Percentiles rank a stretch among this genome's conserved stretches.
Evolutionary conservation across 768 basidiomycete species (phyloP).

Genomic region (Gloeostereum incarnatum): DNA sequence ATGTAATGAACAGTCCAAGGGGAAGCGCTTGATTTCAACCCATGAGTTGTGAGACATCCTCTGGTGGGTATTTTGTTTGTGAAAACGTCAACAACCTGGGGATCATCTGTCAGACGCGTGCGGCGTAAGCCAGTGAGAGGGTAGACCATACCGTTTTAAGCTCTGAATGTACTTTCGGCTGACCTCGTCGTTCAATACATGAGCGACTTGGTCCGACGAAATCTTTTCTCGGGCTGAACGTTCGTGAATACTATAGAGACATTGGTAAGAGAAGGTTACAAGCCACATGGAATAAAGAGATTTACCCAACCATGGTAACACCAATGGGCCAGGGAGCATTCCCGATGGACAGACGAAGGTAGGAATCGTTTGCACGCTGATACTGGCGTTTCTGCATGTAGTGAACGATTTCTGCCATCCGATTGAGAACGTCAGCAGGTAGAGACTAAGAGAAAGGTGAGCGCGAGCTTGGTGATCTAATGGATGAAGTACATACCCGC

Average conservation of each 20-base stretch:
- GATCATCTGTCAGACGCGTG: background rate
- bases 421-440: slow-evolving; percentile 73
- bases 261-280: background rate
- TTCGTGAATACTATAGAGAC: slow-evolving; percentile 74
- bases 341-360: slow-evolving; percentile 93
- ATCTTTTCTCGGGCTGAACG: slow-evolving; percentile 98
- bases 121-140: background rate
- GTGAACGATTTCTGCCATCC: slow-evolving; percentile 91
- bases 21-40: slow-evolving; percentile 33
- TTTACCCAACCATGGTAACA: slow-evolving; percentile 97
- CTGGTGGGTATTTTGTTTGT: slow-evolving; percentile 93
- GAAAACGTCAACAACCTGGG: slow-evolving; percentile 86
- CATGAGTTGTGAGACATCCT: slow-evolving; percentile 89
- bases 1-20: background rate
- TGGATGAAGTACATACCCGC: slow-evolving; percentile 50
- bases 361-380: slow-evolving; percentile 93
- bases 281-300: slow-evolving; percentile 8
- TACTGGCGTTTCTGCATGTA: slow-evolving; percentile 96
- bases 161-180: slow-evolving; percentile 98
- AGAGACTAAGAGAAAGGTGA: slow-evolving; percentile 40
- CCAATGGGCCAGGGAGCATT: slow-evolving; percentile 99
- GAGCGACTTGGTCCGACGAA: slow-evolving; percentile 92
- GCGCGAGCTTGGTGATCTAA: no score
- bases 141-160: slow-evolving; percentile 65
- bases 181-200: slow-evolving; percentile 98